Percentiles rank a stretch among this genome's conserved stretches.
Evolutionary conservation across 73 alveolate species (phyloP).

Genomic region (Urostyla sp.): DNA sequence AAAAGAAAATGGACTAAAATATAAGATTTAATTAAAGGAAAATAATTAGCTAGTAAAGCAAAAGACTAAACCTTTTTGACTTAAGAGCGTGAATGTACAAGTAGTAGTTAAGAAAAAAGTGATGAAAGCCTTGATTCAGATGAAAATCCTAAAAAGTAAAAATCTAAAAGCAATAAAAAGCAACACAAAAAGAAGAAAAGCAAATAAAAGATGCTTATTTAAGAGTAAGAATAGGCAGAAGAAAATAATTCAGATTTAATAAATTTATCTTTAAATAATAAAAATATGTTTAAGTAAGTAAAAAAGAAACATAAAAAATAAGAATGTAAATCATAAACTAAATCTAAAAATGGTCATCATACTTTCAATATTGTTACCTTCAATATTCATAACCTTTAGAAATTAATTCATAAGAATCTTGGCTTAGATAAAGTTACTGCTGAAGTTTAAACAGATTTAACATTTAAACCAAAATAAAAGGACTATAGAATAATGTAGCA

Average conservation of each 20-base stretch:
- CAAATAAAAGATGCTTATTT: not conserved
- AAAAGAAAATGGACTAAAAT: not conserved
- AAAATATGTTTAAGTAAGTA: conserved; percentile 1
- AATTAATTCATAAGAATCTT: conserved; percentile 4
- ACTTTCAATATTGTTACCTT: conserved; percentile 16
- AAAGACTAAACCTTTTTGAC: not conserved
- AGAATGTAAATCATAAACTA: not conserved
- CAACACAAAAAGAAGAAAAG: not conserved
- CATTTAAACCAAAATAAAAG: no score
- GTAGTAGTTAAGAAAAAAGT: not conserved
- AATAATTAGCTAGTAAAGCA: not conserved
- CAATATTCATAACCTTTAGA: conserved; percentile 2
- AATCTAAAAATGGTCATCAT: conserved; percentile 8
- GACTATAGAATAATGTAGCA: no score
- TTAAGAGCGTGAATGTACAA: not conserved
- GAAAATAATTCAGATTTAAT: not conserved
- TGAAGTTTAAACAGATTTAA: not conserved
- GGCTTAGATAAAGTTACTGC: conserved; percentile 3
- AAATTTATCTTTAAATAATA: not conserved
- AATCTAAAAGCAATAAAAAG: not conserved
- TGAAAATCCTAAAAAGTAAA: not conserved
- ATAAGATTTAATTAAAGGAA: not conserved
- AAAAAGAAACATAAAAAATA: not conserved
- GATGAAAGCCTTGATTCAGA: no score
- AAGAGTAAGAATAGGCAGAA: not conserved